phyloP scores from a whole-genome alignment of 805 yeast genomes.

The Zygoascus biomembranicola region DNA sequence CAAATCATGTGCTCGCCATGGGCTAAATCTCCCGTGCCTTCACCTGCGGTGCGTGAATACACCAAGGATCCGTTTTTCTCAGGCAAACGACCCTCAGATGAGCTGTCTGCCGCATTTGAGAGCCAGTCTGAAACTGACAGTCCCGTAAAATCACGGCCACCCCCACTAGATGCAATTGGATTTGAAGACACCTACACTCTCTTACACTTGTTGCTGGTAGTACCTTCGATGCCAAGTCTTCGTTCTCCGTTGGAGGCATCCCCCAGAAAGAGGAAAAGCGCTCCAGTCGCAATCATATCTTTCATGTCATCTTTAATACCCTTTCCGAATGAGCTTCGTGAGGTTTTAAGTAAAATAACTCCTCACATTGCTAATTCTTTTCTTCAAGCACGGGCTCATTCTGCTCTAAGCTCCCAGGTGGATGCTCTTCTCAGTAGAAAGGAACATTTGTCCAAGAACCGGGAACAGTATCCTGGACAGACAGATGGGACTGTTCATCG shows the following conservation, averaged over 20 bases:
- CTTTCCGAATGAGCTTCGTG: slow-evolving; percentile 21
- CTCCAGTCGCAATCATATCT: slow-evolving; percentile 27
- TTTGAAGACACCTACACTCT: slow-evolving; percentile 25
- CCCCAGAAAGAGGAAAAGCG: slow-evolving; percentile 7
- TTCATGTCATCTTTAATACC: slow-evolving; percentile 26
- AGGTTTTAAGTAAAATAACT: slow-evolving; percentile 17
- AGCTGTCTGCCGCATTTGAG: slow-evolving; percentile 17
- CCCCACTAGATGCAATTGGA: slow-evolving; percentile 26
- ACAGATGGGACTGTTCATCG: neutral
- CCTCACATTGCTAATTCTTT: slow-evolving; percentile 27
- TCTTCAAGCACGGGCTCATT: slow-evolving; percentile 22
- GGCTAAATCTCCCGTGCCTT: slow-evolving; percentile 27
- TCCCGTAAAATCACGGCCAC: neutral
- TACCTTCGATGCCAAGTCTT: slow-evolving; percentile 14
- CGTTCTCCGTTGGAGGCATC: neutral
- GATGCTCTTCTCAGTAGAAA: neutral
- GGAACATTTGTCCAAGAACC: neutral
- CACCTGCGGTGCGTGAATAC: slow-evolving; percentile 24
- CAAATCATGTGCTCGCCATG: slow-evolving; percentile 25
- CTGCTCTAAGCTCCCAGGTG: slow-evolving; percentile 19
- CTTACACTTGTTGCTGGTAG: slow-evolving; percentile 25
- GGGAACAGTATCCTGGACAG: neutral
- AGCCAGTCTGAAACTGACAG: slow-evolving; percentile 14
- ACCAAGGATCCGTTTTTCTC: slow-evolving; percentile 23
- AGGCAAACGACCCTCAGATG: slow-evolving; percentile 6